Base-by-base conservation (phyloP, 805 yeast genomes). In the Tetrapisispora iriomotensis region DNA sequence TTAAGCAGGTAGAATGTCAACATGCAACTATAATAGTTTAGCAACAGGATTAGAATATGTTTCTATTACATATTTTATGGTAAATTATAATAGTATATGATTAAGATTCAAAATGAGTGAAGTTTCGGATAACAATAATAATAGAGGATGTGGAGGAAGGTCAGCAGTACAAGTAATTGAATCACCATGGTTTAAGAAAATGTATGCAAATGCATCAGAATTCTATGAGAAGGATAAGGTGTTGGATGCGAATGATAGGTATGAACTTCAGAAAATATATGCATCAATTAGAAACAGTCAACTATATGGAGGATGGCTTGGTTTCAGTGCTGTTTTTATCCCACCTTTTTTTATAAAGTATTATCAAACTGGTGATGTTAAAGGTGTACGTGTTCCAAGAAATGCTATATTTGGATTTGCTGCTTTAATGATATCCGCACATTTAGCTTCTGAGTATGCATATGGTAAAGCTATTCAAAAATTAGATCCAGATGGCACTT, bases 181-280 rank as follows among this genome's bases (percentile, higher is more conserved):
- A 17, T n/a, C 27, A 22, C 57, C 60, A 6, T 58, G 64, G 64
- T 52, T 60, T 32, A 45, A 62, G 31, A 62, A 60, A 34, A 72
- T 72, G 1, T 65, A 64, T 42, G 45, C 62, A 12, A 49, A 55
- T n/a, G 75, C 76, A 2, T 54, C 68, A 38, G 56, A 61, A 22
- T 73, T 75, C 49, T 71, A 74, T 44, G 71, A 72, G 29, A 63
- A 62, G 28, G 82, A 75, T 44, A 68, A 66, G 27, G 51, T 45
- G 5, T 51, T 75, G 30, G 63, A 61, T 17, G 43, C 60, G 1
- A 50, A 53, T 5, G 77, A 75, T 34, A 53, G 82, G 29, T 47
- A 52, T 15, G 61, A 61, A 15, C 49, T 75, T 18, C 62, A 70
- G 3, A 49, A 56, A 10, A 56, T 67, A 9, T 68, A 67, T 46